These are phyloP conservation scores for Aleurites moluccanus DNA, from an alignment of 441 rosid species.

Conservation along the genomic window DNA sequence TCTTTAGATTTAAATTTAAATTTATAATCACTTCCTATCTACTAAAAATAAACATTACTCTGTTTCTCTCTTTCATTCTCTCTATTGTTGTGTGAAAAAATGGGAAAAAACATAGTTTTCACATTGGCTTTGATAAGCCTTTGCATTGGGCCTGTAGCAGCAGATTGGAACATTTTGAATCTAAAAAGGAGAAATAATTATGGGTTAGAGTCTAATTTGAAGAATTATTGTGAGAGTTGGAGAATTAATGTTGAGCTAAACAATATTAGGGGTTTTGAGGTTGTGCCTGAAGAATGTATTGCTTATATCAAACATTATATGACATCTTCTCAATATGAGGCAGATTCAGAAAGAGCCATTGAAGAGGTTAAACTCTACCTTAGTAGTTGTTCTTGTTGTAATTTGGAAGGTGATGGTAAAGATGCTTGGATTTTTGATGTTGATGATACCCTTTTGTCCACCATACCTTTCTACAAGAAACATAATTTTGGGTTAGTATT, in stretches of 20 bases:
- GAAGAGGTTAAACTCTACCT: constrained; percentile 58
- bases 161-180: constrained; percentile 76
- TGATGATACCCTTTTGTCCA: constrained; percentile 88
- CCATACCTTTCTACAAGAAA: constrained; percentile 75
- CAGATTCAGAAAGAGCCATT: constrained; percentile 59
- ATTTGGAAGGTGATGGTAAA: constrained; percentile 58
- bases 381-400: constrained; percentile 42
- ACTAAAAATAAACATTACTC: neutral
- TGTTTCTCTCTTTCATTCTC: neutral
- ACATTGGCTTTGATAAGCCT: constrained; percentile 37
- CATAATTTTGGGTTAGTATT: constrained; percentile 66
- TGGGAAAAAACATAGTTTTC: constrained; percentile 37
- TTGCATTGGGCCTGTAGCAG: constrained; percentile 37
- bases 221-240: constrained; percentile 87
- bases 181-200: constrained; percentile 24
- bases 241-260: constrained; percentile 78
- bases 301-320: constrained; percentile 62
- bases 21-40: neutral
- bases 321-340: constrained; percentile 53
- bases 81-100: constrained; percentile 5
- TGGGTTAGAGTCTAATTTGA: constrained; percentile 23
- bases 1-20: neutral
- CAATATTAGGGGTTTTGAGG: constrained; percentile 66
- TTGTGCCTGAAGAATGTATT: constrained; percentile 67
- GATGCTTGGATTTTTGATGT: constrained; percentile 87